Evolutionary conservation across 2,329 filamentous ascomycete species (phyloP).

Genomic region (Fusarium sacchari): DNA sequence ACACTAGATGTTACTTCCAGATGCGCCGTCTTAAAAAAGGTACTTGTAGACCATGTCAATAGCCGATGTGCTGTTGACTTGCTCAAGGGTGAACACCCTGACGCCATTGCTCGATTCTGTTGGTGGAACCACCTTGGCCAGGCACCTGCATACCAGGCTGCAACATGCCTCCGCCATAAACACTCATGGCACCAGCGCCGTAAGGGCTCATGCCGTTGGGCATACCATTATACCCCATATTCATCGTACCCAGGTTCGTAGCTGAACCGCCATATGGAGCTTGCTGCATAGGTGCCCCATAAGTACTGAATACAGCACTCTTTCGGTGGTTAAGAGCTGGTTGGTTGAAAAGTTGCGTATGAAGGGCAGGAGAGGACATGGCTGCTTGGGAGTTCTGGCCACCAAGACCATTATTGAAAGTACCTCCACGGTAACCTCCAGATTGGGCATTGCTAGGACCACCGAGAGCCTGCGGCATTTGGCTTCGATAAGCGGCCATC

Average conservation of each 20-base stretch:
- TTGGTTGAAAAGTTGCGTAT: conserved; percentile 40
- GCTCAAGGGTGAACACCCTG: conserved; percentile 52
- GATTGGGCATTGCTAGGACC: conserved; percentile 47
- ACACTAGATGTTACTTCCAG: conserved; percentile 5
- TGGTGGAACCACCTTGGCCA: conserved; percentile 44
- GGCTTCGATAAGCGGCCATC: conserved; percentile 59
- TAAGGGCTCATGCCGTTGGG: conserved; percentile 35
- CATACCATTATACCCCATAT: conserved; percentile 39
- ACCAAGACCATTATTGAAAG: conserved; percentile 64
- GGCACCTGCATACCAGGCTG: conserved; percentile 45
- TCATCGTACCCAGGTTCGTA: conserved; percentile 32
- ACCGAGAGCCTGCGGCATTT: conserved; percentile 59
- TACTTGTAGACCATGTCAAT: neutral
- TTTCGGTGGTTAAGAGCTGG: conserved; percentile 41
- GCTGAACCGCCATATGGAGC: conserved; percentile 41
- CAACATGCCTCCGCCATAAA: conserved; percentile 46
- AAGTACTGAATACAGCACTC: conserved; percentile 47
- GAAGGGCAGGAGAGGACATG: conserved; percentile 43
- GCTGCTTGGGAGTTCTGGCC: conserved; percentile 47
- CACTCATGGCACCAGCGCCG: conserved; percentile 33
- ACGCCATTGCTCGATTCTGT: conserved; percentile 56
- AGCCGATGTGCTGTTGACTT: neutral
- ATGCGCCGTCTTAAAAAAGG: neutral
- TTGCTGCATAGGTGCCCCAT: conserved; percentile 43
- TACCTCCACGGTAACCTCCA: conserved; percentile 61